Evolutionary conservation across 208 protist species (phyloP).

Genomic region (Leishmania gerbilli): DNA sequence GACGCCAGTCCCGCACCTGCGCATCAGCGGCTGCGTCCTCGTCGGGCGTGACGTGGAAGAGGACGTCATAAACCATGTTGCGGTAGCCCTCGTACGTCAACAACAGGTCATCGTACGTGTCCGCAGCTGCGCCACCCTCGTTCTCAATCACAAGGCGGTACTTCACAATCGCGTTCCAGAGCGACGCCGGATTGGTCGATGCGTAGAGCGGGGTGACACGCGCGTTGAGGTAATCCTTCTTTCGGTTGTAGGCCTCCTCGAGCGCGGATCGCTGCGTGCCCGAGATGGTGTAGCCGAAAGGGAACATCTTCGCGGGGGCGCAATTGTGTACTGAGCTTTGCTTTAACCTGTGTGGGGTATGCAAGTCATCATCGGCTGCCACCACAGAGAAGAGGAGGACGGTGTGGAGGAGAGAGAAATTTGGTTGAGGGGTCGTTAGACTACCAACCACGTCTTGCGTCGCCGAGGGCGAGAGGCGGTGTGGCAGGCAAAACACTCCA

Average conservation of each 20-base stretch:
- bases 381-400: neutral
- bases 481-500: neutral
- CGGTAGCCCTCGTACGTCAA: slow-evolving; percentile 75
- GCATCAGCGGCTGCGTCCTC: slow-evolving; percentile 35
- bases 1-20: slow-evolving; percentile 39
- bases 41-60: slow-evolving; percentile 65
- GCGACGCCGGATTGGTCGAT: slow-evolving; percentile 67
- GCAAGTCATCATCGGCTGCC: neutral
- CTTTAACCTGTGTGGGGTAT: neutral
- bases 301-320: slow-evolving; percentile 21
- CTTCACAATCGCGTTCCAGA: slow-evolving; percentile 84
- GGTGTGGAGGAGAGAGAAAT: neutral
- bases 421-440: neutral
- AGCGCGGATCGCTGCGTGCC: slow-evolving; percentile 32
- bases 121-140: slow-evolving; percentile 23
- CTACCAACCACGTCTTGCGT: neutral
- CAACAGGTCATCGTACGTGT: slow-evolving; percentile 70
- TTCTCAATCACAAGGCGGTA: slow-evolving; percentile 33
- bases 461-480: neutral
- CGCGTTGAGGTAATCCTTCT: slow-evolving; percentile 50
- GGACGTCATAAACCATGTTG: slow-evolving; percentile 68
- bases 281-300: slow-evolving; percentile 28
- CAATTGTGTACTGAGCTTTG: neutral
- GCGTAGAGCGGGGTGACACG: slow-evolving; percentile 55
- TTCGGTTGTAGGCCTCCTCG: slow-evolving; percentile 43